Conservation (phyloP, 139 green algal genomes). For the Marvania coccoides region DNA sequence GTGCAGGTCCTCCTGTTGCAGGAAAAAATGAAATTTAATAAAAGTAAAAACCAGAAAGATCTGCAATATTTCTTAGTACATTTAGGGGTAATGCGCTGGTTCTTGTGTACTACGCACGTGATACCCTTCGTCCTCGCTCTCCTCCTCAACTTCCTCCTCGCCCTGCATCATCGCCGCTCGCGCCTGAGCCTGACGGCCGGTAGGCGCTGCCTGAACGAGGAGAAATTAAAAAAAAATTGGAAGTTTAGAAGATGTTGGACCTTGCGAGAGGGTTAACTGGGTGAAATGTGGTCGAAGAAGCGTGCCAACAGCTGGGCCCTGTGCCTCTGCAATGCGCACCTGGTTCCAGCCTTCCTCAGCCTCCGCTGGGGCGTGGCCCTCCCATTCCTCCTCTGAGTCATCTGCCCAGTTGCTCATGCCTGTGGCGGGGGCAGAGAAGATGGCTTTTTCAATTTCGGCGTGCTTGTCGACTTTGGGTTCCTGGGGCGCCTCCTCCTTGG, state of each 20-base stretch:
- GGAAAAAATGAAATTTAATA: neutral
- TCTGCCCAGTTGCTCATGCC: slow-evolving; percentile 27
- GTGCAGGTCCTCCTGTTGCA: slow-evolving; percentile 12
- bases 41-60: neutral
- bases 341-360: slow-evolving; percentile 21
- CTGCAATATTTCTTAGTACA: neutral
- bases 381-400: slow-evolving; percentile 26
- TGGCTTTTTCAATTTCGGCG: slow-evolving; percentile 25
- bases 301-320: neutral
- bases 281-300: neutral
- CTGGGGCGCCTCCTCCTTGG: slow-evolving; percentile 7
- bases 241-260: no score
- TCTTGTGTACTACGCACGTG: neutral
- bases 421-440: slow-evolving; percentile 15
- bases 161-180: neutral
- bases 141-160: neutral
- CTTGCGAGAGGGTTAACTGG: neutral
- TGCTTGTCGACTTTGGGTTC: slow-evolving; percentile 15
- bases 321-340: neutral
- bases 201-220: no score
- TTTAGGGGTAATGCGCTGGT: neutral
- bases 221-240: no score
- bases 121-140: slow-evolving; percentile 22
- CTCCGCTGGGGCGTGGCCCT: neutral
- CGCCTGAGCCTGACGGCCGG: no score